Evolutionary conservation across 169 alveolate species (phyloP).

Genomic region (Plasmodium falciparum): DNA sequence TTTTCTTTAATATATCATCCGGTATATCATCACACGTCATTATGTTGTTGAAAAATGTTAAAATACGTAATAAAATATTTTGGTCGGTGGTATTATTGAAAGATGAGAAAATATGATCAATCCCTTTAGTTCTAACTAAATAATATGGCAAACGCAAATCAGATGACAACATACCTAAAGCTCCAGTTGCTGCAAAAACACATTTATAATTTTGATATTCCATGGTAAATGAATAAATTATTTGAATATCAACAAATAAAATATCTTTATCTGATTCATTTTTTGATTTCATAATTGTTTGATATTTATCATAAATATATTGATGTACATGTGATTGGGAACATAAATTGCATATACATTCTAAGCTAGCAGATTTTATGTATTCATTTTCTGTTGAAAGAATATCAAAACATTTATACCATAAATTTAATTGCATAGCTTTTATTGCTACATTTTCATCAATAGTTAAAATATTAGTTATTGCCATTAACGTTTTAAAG

Average conservation of each 20-base stretch:
- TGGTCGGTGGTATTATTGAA: constrained; percentile 56
- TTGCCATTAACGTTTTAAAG: constrained; percentile 70
- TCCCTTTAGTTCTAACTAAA: constrained; percentile 57
- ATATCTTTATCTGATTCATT: constrained; percentile 32
- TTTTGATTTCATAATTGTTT: constrained; percentile 26
- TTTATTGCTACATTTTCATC: constrained; percentile 72
- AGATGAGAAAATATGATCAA: constrained; percentile 40
- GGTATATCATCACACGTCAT: constrained; percentile 60
- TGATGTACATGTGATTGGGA: constrained; percentile 72
- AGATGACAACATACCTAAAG: constrained; percentile 65
- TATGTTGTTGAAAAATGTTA: constrained; percentile 68
- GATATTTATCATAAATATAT: constrained; percentile 64
- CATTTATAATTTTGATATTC: constrained; percentile 62
- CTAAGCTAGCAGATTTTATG: constrained; percentile 61
- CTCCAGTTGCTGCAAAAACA: constrained; percentile 71
- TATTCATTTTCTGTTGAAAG: constrained; percentile 59
- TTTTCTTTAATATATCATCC: constrained; percentile 13
- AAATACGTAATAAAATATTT: constrained; percentile 55
- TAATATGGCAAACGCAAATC: constrained; percentile 61
- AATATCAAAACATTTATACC: constrained; percentile 69
- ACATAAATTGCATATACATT: constrained; percentile 74
- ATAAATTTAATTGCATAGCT: constrained; percentile 67
- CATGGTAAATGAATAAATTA: constrained; percentile 59
- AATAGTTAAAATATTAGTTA: constrained; percentile 70
- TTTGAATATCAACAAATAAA: constrained; percentile 70